Percentiles rank a stretch among this genome's conserved stretches.
Conservation (phyloP, 352 stramenopile species). For the Globisporangium middletonii region DNA sequence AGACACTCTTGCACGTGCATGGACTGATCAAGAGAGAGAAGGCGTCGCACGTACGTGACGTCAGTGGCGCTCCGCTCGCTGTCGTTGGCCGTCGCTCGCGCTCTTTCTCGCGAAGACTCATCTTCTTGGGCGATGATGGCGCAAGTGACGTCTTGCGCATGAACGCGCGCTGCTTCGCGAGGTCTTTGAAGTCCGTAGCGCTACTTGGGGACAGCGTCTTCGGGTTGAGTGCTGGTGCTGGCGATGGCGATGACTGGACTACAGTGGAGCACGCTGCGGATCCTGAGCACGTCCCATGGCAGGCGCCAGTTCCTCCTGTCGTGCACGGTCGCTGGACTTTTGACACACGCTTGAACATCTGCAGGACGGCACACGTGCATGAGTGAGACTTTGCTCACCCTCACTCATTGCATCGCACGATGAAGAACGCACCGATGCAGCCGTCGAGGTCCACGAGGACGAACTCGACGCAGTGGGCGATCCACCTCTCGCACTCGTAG, state of each 20-base stretch:
- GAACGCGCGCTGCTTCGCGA: slow-evolving; percentile 60
- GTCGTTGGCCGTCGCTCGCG: slow-evolving; percentile 1
- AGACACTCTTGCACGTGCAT: neutral
- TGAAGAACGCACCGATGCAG: slow-evolving; percentile 6
- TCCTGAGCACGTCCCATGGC: neutral
- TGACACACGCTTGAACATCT: slow-evolving; percentile 7
- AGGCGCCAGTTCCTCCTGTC: slow-evolving; percentile 6
- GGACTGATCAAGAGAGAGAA: neutral
- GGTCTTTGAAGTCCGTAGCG: slow-evolving; percentile 25
- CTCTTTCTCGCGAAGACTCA: slow-evolving; percentile 9
- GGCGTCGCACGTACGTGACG: slow-evolving; percentile 5
- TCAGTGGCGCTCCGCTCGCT: slow-evolving; percentile 1
- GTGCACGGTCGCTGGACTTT: slow-evolving; percentile 15
- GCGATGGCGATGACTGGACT: neutral
- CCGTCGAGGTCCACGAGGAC: slow-evolving; percentile 5
- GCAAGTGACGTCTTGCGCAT: slow-evolving; percentile 37
- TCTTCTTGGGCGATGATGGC: slow-evolving; percentile 19
- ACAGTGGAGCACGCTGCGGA: neutral
- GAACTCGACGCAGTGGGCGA: slow-evolving; percentile 1
- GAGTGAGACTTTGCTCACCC: neutral
- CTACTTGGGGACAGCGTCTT: neutral
- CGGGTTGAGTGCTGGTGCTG: neutral
- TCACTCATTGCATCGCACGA: too few relatives aligned
- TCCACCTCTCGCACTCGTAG: neutral
- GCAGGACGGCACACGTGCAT: neutral